These are phyloP conservation scores for Oxyria digyna DNA, from an alignment of 148 eudicot species.

Conservation along the genomic window DNA sequence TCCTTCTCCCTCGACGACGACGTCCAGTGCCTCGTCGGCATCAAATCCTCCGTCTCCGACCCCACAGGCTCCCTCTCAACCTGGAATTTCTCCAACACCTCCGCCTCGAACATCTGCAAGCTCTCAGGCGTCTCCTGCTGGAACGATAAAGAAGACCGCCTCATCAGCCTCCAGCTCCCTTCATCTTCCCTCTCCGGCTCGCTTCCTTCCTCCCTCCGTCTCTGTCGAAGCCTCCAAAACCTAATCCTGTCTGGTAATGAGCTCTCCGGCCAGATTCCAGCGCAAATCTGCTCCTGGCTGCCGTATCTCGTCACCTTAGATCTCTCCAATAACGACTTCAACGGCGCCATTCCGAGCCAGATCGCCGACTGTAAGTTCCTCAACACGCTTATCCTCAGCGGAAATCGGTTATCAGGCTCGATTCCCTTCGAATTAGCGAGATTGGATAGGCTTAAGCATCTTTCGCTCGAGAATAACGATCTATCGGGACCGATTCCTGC, in stretches of 20 bases:
- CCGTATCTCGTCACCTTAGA: conserved; percentile 61
- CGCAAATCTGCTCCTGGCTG: conserved; percentile 52
- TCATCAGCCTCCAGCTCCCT: conserved; percentile 37
- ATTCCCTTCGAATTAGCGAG: conserved; percentile 43
- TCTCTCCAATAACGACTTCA: conserved; percentile 41
- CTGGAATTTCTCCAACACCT: conserved; percentile 42
- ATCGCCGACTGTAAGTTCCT: conserved; percentile 51
- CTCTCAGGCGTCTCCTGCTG: conserved; percentile 60
- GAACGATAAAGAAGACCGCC: conserved; percentile 69
- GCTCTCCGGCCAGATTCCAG: conserved; percentile 49
- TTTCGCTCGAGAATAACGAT: conserved; percentile 37
- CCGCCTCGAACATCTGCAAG: conserved; percentile 42
- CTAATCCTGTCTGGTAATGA: conserved; percentile 49
- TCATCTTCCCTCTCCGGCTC: conserved; percentile 32
- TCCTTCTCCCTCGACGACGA: conserved; percentile 44
- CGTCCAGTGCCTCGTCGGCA: conserved; percentile 45
- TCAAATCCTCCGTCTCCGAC: conserved; percentile 35
- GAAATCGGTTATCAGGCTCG: conserved; percentile 42
- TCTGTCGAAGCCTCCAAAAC: conserved; percentile 40
- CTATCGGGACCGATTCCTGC: conserved; percentile 50
- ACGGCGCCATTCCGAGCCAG: conserved; percentile 45
- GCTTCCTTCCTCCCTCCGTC: conserved; percentile 32
- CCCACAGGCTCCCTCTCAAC: conserved; percentile 20
- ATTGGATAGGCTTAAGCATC: conserved; percentile 43
- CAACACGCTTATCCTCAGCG: conserved; percentile 33